These are phyloP conservation scores for Phialemonium atrogriseum DNA, from an alignment of 2,329 filamentous ascomycete genomes.

Conservation along the genomic window DNA sequence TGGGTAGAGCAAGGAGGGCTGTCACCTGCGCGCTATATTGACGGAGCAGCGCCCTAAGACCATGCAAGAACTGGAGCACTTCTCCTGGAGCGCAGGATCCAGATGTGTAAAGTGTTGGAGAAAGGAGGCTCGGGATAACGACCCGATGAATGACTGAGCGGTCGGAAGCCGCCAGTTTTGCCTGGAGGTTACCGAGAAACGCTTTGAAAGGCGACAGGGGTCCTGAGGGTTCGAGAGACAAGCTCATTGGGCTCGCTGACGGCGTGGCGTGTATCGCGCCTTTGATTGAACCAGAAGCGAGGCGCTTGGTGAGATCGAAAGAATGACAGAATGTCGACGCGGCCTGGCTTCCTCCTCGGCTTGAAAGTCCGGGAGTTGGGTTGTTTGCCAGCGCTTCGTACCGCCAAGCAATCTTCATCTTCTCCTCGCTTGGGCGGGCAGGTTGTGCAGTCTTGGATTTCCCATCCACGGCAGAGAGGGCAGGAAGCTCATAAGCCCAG, in stretches of 20 bases:
- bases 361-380: conserved; percentile 13
- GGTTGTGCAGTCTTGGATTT: conserved; percentile 31
- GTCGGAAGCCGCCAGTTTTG: conserved; percentile 47
- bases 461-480: conserved; percentile 42
- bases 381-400: conserved; percentile 71
- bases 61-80: conserved; percentile 74
- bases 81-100: conserved; percentile 60
- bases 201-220: conserved; percentile 47
- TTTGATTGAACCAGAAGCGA: conserved; percentile 39
- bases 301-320: conserved; percentile 62
- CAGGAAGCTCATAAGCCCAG: conserved; percentile 81
- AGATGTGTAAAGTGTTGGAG: conserved; percentile 74
- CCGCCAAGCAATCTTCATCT: conserved; percentile 99
- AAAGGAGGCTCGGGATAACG: conserved; percentile 76
- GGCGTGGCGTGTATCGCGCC: conserved; percentile 44
- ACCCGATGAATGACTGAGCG: conserved; percentile 66
- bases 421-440: conserved; percentile 46
- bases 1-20: conserved; percentile 67
- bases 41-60: conserved; percentile 66
- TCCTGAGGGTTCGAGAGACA: conserved; percentile 12
- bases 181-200: conserved; percentile 53
- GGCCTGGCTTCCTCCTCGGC: conserved; percentile 11
- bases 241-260: conserved; percentile 32
- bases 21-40: conserved; percentile 57
- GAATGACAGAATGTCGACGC: conserved; percentile 55